These are phyloP conservation scores for Herpetomonas muscarum DNA, from an alignment of 208 protist species.

Conservation along the genomic window DNA sequence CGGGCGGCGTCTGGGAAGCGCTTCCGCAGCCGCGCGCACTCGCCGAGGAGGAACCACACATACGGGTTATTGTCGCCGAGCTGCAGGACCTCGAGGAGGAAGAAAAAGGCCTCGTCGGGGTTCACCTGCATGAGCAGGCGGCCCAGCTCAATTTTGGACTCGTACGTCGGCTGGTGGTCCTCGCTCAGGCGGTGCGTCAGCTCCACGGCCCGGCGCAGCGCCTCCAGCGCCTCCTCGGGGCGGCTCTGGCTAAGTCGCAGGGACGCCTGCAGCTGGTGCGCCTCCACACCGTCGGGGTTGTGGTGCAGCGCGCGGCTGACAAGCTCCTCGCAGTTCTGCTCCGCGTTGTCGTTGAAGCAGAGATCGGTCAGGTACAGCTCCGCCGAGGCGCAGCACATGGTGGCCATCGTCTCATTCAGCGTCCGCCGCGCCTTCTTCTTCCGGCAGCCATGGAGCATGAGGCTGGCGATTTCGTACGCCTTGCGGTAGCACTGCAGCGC, in stretches of 20 bases:
- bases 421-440: slow-evolving; percentile 48
- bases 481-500: slow-evolving; percentile 79
- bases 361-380: slow-evolving; percentile 91
- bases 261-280: slow-evolving; percentile 81
- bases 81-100: slow-evolving; percentile 84
- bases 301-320: slow-evolving; percentile 45
- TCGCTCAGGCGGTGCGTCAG: slow-evolving; percentile 80
- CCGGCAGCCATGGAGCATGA: slow-evolving; percentile 42
- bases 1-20: slow-evolving; percentile 74
- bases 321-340: slow-evolving; percentile 74
- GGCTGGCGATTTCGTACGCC: slow-evolving; percentile 61
- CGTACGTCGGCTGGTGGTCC: slow-evolving; percentile 87
- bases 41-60: slow-evolving; percentile 90
- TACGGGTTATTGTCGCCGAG: slow-evolving; percentile 89
- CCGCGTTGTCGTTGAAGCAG: slow-evolving; percentile 78
- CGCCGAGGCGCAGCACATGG: slow-evolving; percentile 81
- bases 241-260: slow-evolving; percentile 77
- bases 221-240: slow-evolving; percentile 52
- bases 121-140: slow-evolving; percentile 87
- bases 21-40: slow-evolving; percentile 73
- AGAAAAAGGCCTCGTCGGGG: slow-evolving; percentile 70
- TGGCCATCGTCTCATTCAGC: slow-evolving; percentile 75
- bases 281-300: slow-evolving; percentile 61
- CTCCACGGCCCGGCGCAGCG: slow-evolving; percentile 68
- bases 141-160: slow-evolving; percentile 87